Evolutionary conservation across 495 filamentous ascomycete species (phyloP).

Genomic region (Ascobolus immersus): DNA sequence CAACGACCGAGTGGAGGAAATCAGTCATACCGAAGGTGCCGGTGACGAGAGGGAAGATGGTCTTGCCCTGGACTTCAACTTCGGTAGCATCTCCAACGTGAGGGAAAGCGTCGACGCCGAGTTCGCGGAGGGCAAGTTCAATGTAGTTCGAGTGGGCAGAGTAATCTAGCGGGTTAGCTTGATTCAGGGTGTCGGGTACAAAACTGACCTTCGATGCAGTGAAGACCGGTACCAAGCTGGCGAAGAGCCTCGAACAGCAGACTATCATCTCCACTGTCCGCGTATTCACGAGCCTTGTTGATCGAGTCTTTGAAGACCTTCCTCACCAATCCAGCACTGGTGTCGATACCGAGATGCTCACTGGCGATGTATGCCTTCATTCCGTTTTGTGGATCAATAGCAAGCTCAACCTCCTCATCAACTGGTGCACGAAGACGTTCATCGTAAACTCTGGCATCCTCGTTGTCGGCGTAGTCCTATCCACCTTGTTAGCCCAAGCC

Average conservation of each 20-base stretch:
- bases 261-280: conserved; percentile 30
- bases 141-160: conserved; percentile 74
- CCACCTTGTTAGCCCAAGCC: no score
- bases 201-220: conserved; percentile 46
- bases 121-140: conserved; percentile 57
- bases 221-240: conserved; percentile 56
- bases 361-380: conserved; percentile 78
- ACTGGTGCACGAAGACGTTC: conserved; percentile 52
- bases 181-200: not conserved
- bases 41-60: conserved; percentile 55
- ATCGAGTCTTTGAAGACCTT: conserved; percentile 41
- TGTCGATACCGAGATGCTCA: conserved; percentile 47
- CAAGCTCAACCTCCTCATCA: conserved; percentile 50
- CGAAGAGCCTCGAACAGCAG: conserved; percentile 67
- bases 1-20: conserved; percentile 45
- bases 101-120: conserved; percentile 56
- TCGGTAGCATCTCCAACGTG: conserved; percentile 52
- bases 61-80: conserved; percentile 39
- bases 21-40: conserved; percentile 78
- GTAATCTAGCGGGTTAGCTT: conserved; percentile 27
- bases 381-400: conserved; percentile 45
- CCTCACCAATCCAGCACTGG: conserved; percentile 48
- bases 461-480: conserved; percentile 52
- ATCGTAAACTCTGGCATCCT: conserved; percentile 61
- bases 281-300: conserved; percentile 44